Evolutionary conservation across 805 yeast species (phyloP).

Genomic region (Candida nemodendra): DNA sequence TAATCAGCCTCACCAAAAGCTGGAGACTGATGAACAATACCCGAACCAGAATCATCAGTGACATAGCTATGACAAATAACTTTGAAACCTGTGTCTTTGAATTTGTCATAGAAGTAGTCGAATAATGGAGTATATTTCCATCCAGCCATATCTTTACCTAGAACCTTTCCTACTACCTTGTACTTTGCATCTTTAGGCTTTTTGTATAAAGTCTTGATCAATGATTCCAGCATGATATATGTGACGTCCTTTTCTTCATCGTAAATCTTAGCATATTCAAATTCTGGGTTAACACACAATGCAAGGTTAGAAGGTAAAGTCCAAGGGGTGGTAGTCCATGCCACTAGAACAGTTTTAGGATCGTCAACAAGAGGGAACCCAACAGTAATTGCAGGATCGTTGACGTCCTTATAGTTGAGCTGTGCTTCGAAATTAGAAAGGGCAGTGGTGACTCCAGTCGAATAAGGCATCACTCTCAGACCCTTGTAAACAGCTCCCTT

Average conservation of each 20-base stretch:
- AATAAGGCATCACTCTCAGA: conserved; percentile 96
- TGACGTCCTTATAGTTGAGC: conserved; percentile 95
- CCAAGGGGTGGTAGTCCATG: conserved; percentile 99
- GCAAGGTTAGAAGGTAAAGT: conserved; percentile 94
- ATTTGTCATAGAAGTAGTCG: conserved; percentile 73
- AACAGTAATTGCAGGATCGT: conserved; percentile 93
- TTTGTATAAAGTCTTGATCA: conserved; percentile 83
- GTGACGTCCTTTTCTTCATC: conserved; percentile 83
- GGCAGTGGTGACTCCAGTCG: conserved; percentile 96
- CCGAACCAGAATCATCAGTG: conserved; percentile 94
- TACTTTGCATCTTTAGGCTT: conserved; percentile 89
- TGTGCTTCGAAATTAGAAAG: conserved; percentile 97
- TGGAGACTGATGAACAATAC: conserved; percentile 98
- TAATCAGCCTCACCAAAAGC: conserved; percentile 99
- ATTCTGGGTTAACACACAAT: conserved; percentile 84
- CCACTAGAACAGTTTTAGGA: conserved; percentile 80
- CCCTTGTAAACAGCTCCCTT: conserved; percentile 93
- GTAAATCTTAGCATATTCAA: conserved; percentile 87
- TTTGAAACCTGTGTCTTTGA: conserved; percentile 74
- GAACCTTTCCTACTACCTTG: conserved; percentile 75
- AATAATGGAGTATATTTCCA: conserved; percentile 79
- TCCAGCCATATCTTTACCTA: conserved; percentile 81
- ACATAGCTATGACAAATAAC: conserved; percentile 85
- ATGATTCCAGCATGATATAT: conserved; percentile 81
- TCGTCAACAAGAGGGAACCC: conserved; percentile 82